Base-by-base conservation (phyloP, 1,284 basidiomycete species). In the Leccinum solheimii region DNA sequence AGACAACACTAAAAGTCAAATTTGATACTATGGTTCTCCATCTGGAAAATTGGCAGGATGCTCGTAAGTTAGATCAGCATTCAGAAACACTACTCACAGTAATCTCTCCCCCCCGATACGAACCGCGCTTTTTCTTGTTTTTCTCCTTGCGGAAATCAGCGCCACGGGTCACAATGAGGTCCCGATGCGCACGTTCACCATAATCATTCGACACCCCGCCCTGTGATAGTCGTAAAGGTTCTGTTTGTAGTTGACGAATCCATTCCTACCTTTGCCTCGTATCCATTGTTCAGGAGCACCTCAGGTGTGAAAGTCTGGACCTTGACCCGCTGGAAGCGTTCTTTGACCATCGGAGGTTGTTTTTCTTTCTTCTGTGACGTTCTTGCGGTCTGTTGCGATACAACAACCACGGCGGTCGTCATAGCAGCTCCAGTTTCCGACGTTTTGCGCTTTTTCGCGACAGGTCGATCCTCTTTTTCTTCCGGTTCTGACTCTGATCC, bases 81-180 rank as follows among this genome's bases (percentile, higher is more conserved):
- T 27, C 10, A 62, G 38, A 36, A 58, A 59, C 45, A 30, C 21
- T 48, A 79, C 86, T 74, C 72, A 94, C 91, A 38, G 94, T 95
- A 64, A 97, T 97, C 69, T 94, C 92, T 38, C 95, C 95, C 19
- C 95, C 95, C 55, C 85, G 85, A 76, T 97, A 97, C 66, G 90
- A 93, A 3, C 95, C 97, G 68, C 92, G 83, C 80, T 99, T 98
- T 81, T 98, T 98, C 86, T 99, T 99, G 81, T 98, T 98, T 81
- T 99, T 98, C 81, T 98, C 97, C 78, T 98, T 99, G 56, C 95
- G 86, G 82, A 99, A 99, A 8, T 94, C 93, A 55, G 92, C 91
- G 11, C 97, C 97, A 6, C 94, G 86, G 2, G 97, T 98, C 23
- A 96, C 92, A 67, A 97, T 91, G 62, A 99, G 80, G 77, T 98